These are phyloP conservation scores for Spirogloea muscicola DNA, from an alignment of 139 green algal genomes.

Conservation along the genomic window DNA sequence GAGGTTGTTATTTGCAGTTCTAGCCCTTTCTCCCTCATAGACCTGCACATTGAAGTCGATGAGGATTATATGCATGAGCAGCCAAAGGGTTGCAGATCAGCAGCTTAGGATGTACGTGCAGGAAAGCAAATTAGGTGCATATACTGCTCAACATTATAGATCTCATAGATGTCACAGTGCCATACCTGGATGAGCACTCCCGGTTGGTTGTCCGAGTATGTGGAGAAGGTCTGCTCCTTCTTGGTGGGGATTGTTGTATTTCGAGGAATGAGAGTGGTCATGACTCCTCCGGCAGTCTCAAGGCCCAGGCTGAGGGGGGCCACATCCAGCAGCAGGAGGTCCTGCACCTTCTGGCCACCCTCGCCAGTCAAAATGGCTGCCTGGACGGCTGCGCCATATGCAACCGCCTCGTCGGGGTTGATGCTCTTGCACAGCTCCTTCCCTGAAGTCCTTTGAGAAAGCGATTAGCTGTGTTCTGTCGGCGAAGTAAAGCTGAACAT, in stretches of 20 bases:
- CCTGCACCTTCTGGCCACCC: constrained; percentile 92
- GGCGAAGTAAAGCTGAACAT: constrained; percentile 92
- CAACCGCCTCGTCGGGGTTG: constrained; percentile 99
- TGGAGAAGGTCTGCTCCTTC: constrained; percentile 99
- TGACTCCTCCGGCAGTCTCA: constrained; percentile 89
- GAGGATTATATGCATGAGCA: too few species aligned
- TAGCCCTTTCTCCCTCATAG: constrained; percentile 86
- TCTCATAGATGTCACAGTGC: too few species aligned
- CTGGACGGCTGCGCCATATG: constrained; percentile 93
- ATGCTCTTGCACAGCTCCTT: constrained; percentile 99
- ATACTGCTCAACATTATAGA: too few species aligned
- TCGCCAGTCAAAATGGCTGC: constrained; percentile 71
- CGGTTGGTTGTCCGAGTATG: constrained; percentile 94
- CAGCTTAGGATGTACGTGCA: too few species aligned
- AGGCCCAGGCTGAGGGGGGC: constrained; percentile 91
- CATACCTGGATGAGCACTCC: constrained; percentile 34
- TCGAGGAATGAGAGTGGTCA: constrained; percentile 87
- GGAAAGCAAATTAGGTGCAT: too few species aligned
- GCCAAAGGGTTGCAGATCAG: too few species aligned
- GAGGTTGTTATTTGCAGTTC: constrained; percentile 95
- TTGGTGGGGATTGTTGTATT: constrained; percentile 99
- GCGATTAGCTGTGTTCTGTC: too few species aligned
- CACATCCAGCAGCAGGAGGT: constrained; percentile 97
- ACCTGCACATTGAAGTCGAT: too few species aligned
- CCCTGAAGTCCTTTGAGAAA: too few species aligned